These are phyloP conservation scores for Sapria himalayana DNA, from an alignment of 345 rosid species.

Conservation along the genomic window DNA sequence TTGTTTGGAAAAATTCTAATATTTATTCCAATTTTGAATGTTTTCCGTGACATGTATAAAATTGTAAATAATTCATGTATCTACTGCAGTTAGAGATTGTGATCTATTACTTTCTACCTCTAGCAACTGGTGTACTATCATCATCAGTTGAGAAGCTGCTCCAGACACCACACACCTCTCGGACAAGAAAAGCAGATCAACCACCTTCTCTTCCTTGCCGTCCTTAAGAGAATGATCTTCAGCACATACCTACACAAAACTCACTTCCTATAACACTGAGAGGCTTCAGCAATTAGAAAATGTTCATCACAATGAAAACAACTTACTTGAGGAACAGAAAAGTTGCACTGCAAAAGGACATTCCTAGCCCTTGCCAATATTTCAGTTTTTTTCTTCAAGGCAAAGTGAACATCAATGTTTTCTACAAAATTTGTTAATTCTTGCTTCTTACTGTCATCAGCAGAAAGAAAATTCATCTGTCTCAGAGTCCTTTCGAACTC, in stretches of 20 bases:
- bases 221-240: no score
- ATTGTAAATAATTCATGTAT: no score
- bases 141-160: conserved; percentile 74
- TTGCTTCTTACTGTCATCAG: conserved; percentile 36
- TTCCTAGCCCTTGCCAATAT: conserved; percentile 75
- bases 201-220: conserved; percentile 37
- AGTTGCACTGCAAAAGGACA: conserved; percentile 58
- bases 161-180: conserved; percentile 63
- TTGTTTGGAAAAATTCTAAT: no score
- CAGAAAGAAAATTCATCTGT: conserved; percentile 47
- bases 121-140: conserved; percentile 63
- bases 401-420: conserved; percentile 96
- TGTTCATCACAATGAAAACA: conserved; percentile 4
- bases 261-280: no score
- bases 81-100: no score
- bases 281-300: conserved; percentile 6
- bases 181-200: conserved; percentile 54
- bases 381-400: conserved; percentile 59
- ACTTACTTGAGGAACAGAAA: conserved; percentile 52
- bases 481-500: conserved; percentile 55
- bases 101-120: no score
- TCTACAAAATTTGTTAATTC: conserved; percentile 66
- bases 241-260: no score
- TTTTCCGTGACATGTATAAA: no score
- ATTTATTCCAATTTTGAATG: no score